Evolutionary conservation across 2,329 filamentous ascomycete genomes (phyloP).

Genomic region (Sporothrix variecibatus): DNA sequence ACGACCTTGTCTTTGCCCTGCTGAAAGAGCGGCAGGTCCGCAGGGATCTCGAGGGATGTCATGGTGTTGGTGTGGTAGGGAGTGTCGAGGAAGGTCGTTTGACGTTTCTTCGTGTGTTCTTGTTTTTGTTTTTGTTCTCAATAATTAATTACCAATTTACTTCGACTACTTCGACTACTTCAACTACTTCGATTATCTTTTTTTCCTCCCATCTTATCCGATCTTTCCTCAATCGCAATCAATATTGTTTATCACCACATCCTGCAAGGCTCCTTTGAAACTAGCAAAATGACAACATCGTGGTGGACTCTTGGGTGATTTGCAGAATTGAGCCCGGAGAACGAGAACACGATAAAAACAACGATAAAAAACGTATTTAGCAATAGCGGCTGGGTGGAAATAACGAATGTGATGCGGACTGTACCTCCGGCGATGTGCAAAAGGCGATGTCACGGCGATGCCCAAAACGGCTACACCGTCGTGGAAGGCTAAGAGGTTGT

Average conservation of each 20-base stretch:
- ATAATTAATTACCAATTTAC: no score
- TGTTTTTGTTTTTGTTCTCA: no score
- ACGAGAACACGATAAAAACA: not conserved
- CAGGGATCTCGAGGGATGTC: constrained; percentile 16
- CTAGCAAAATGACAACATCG: not conserved
- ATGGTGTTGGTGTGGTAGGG: not conserved
- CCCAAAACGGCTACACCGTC: constrained; percentile 6
- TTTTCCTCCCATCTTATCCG: not conserved
- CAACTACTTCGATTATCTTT: not conserved
- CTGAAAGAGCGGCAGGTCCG: constrained; percentile 9
- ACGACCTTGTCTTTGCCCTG: constrained; percentile 23
- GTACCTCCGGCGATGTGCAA: not conserved
- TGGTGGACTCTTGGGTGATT: constrained; percentile 11
- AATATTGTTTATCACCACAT: not conserved
- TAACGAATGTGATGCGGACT: not conserved
- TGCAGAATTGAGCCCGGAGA: not conserved
- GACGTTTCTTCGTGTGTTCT: no score
- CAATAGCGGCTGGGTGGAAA: not conserved
- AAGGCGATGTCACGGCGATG: constrained; percentile 6
- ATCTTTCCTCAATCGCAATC: not conserved
- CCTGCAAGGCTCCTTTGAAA: not conserved
- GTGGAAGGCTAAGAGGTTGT: not conserved
- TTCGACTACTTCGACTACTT: not conserved
- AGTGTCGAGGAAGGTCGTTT: no score
- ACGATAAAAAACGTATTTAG: not conserved